Evolutionary conservation across 441 rosid genomes (phyloP), one percentile per base, ranked within the genome.

Genomic region (Aleurites moluccanus): DNA sequence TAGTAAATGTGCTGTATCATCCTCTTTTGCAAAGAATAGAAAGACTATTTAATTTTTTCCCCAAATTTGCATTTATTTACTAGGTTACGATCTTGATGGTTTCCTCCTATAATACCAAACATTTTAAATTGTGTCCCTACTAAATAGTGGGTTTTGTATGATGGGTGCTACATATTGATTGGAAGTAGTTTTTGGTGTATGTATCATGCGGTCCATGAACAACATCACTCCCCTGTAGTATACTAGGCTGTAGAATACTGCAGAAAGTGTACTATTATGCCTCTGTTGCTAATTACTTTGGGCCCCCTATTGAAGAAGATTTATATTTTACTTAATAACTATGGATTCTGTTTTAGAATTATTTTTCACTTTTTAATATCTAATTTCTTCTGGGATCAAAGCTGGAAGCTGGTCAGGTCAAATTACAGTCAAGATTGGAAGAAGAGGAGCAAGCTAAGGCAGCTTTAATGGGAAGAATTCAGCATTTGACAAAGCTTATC

Each of bases 361-460:
- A n/a, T n/a, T 53, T 40, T 25, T 77, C 67, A 71, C 20, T 40
- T 74, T 69, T 68, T 77, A 57, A 78, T 72, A 23, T 62, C 21
- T 71, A 49, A 35, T 73, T 57, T n/a, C n/a, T 79, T 77, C 30
- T 80, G 82, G 56, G 76, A 62, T 80, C 73, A 77, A 86, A 89
- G 92, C 86, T 96, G 83, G 97, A 89, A 88, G 95, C 89, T 69
- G 93, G 91, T 77, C 94, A 93, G 79, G 96, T 93, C 79, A 92
- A 96, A 80, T 81, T 91, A 75, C 99, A 81, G 84, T 88, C 96
- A 78, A 84, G 97, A 84, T 80, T 96, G 77, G 99, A 96, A 77
- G 98, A 93, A 67, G 97, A 96, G 79, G 99, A 96, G 76, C 88
- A 92, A 83, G 99, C 87, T 55, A 96, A 96, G 87, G 97, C 93